phyloP scores from a whole-genome alignment of 2,329 filamentous ascomycete genomes.

The Pseudocercospora musae region DNA sequence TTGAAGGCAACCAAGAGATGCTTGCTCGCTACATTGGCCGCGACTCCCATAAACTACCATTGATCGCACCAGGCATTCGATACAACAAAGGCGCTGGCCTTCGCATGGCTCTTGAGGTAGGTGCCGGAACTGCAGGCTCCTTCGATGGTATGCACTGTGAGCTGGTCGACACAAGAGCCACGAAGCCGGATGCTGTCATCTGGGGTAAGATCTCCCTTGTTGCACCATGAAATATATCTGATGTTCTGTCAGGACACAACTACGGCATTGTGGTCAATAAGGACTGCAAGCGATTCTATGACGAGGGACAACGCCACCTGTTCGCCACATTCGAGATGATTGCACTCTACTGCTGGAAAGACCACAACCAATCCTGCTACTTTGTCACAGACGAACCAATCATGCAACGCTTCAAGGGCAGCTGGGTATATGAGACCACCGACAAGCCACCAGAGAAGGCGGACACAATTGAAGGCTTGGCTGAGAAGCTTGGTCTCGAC shows the following conservation, averaged over 20 bases:
- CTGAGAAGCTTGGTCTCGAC: conserved; percentile 39
- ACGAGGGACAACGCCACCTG: conserved; percentile 81
- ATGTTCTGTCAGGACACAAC: conserved; percentile 33
- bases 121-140: conserved; percentile 40
- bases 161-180: conserved; percentile 42
- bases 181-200: conserved; percentile 42
- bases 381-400: conserved; percentile 43
- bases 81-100: conserved; percentile 42
- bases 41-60: conserved; percentile 39
- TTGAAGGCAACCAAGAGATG: conserved; percentile 44
- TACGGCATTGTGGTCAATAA: conserved; percentile 46
- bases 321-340: conserved; percentile 47
- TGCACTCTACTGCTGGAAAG: conserved; percentile 41
- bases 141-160: conserved; percentile 46
- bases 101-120: conserved; percentile 43
- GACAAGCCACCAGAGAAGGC: conserved; percentile 41
- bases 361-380: conserved; percentile 42
- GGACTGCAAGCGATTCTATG: conserved; percentile 68
- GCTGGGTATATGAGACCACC: conserved; percentile 45
- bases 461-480: conserved; percentile 41
- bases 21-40: conserved; percentile 40
- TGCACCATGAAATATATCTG: not conserved
- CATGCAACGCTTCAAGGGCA: conserved; percentile 42
- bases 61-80: conserved; percentile 42
- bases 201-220: conserved; percentile 28